phyloP scores from a whole-genome alignment of 2,329 filamentous ascomycete species.

The Paecilomyces sp. region DNA sequence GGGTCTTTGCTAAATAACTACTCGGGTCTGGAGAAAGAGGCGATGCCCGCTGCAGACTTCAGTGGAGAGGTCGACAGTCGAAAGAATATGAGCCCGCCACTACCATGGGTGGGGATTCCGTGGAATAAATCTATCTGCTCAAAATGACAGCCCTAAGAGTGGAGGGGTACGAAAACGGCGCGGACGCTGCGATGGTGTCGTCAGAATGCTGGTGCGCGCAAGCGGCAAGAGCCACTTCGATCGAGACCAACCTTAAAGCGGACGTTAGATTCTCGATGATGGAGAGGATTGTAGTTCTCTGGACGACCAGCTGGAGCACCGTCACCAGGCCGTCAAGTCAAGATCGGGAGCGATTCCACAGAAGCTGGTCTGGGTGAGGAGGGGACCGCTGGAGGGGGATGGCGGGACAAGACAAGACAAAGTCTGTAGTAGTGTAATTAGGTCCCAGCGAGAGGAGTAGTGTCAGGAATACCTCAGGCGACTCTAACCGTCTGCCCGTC shows the following conservation, averaged over 20 bases:
- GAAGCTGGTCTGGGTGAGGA: neutral
- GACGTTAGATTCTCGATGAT: neutral
- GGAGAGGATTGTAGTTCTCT: no score
- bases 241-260: slow-evolving; percentile 17
- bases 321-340: neutral
- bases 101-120: slow-evolving; percentile 17
- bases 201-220: slow-evolving; percentile 20
- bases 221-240: slow-evolving; percentile 25
- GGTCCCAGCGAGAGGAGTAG: no score
- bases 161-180: slow-evolving; percentile 21
- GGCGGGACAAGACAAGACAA: neutral
- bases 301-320: neutral
- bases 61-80: slow-evolving; percentile 11
- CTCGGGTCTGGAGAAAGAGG: slow-evolving; percentile 5
- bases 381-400: neutral
- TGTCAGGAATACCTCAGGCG: neutral
- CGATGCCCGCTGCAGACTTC: slow-evolving; percentile 11
- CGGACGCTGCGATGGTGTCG: slow-evolving; percentile 20
- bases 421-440: neutral
- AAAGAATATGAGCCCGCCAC: slow-evolving; percentile 10
- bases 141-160: slow-evolving; percentile 12
- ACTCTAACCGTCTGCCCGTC: neutral
- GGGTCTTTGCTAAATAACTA: slow-evolving; percentile 15
- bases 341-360: neutral
- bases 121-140: slow-evolving; percentile 7